These are phyloP conservation scores for Bonia amplexicaulis DNA, from an alignment of 176 grass and related monocot species.

Conservation along the genomic window DNA sequence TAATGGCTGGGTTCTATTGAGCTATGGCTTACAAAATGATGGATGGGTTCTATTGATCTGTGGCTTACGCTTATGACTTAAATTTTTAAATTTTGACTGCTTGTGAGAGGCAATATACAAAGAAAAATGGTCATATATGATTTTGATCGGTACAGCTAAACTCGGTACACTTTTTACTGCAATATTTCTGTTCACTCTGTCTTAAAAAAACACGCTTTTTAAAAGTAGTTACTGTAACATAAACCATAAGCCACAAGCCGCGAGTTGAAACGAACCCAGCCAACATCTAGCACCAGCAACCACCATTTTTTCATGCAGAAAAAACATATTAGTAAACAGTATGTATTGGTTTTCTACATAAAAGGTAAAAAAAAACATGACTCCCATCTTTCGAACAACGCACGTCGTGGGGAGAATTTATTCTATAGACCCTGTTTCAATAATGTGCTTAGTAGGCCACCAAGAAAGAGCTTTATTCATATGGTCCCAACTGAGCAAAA, in stretches of 20 bases:
- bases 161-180: too few species aligned
- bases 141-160: too few species aligned
- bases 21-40: not conserved
- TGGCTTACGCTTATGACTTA: too few species aligned
- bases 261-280: too few species aligned
- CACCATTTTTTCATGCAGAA: slow-evolving; percentile 27
- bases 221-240: too few species aligned
- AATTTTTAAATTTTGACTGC: too few species aligned
- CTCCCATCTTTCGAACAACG: slow-evolving; percentile 18
- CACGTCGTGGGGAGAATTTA: not conserved
- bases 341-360: slow-evolving; percentile 21
- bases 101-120: too few species aligned
- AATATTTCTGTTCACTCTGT: accelerated
- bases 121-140: too few species aligned
- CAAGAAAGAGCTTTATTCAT: slow-evolving; percentile 33
- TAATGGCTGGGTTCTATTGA: not conserved
- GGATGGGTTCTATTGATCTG: too few species aligned
- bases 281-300: slow-evolving; percentile 6
- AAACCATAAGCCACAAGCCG: too few species aligned
- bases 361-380: not conserved
- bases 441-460: slow-evolving; percentile 30
- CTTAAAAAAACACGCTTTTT: too few species aligned
- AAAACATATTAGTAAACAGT: slow-evolving; percentile 15
- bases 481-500: slow-evolving; percentile 39
- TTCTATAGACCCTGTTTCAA: slow-evolving; percentile 37